These are phyloP conservation scores for Podospora didyma DNA, from an alignment of 495 filamentous ascomycete genomes.

Conservation along the genomic window DNA sequence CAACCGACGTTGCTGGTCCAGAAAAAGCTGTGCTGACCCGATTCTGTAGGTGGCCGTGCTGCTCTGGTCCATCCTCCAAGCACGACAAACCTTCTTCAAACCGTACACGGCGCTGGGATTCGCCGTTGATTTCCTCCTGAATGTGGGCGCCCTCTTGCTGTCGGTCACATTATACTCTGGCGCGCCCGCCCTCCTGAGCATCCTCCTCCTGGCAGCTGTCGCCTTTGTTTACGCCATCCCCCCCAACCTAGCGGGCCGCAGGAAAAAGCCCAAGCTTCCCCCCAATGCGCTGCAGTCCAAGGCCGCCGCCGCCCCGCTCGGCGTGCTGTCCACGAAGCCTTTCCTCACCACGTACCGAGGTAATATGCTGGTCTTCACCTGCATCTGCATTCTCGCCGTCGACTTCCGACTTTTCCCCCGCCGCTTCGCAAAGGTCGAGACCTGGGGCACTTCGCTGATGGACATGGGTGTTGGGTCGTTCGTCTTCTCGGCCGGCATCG, in stretches of 20 bases:
- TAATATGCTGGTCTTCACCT: conserved; percentile 89
- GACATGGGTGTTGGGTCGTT: conserved; percentile 97
- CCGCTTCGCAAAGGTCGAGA: conserved; percentile 95
- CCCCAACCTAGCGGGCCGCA: conserved; percentile 31
- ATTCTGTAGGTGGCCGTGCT: conserved; percentile 65
- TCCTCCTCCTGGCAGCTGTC: conserved; percentile 69
- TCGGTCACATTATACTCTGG: conserved; percentile 83
- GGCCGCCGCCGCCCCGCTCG: conserved; percentile 21
- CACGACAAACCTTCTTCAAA: conserved; percentile 78
- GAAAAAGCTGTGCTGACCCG: conserved; percentile 2
- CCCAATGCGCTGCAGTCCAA: conserved; percentile 36
- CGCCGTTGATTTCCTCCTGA: conserved; percentile 79
- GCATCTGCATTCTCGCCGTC: conserved; percentile 90
- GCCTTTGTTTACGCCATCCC: conserved; percentile 54
- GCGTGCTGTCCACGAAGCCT: conserved; percentile 72
- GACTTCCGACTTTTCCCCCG: conserved; percentile 92
- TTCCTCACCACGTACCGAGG: conserved; percentile 90
- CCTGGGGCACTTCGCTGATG: conserved; percentile 97
- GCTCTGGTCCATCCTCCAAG: conserved; percentile 87
- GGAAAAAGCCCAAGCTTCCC: conserved; percentile 56
- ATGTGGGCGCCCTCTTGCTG: conserved; percentile 74
- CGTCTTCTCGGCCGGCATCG: conserved; percentile 92
- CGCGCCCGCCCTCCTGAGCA: conserved; percentile 67
- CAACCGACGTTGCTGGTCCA: not conserved
- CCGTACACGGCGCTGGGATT: conserved; percentile 64